Percentiles rank a stretch among this genome's conserved stretches.
phyloP scores from a whole-genome alignment of 2,329 filamentous ascomycete species.

The Thermothelomyces thermophilus region DNA sequence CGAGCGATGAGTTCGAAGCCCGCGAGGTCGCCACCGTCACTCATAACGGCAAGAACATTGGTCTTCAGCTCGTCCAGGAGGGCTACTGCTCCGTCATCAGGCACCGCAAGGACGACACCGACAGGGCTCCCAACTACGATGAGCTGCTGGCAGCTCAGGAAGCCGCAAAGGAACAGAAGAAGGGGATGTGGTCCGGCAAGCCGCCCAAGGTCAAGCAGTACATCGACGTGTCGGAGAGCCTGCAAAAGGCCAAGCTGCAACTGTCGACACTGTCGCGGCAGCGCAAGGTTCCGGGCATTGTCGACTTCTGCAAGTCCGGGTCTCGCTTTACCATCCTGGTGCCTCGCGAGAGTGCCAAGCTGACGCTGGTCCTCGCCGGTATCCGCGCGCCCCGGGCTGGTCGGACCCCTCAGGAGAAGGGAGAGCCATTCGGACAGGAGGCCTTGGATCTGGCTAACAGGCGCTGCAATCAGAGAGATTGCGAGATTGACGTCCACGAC shows the following conservation, averaged over 20 bases:
- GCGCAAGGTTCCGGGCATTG: slow-evolving; percentile 84
- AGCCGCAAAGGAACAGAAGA: slow-evolving; percentile 75
- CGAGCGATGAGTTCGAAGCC: slow-evolving; percentile 84
- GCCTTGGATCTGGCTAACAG: slow-evolving; percentile 85
- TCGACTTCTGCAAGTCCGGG: slow-evolving; percentile 97
- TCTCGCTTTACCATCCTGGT: slow-evolving; percentile 89
- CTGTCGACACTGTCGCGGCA: slow-evolving; percentile 81
- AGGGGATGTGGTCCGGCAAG: slow-evolving; percentile 94
- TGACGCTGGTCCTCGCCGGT: slow-evolving; percentile 89
- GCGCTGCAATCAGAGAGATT: slow-evolving; percentile 87
- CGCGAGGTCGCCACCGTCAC: slow-evolving; percentile 88
- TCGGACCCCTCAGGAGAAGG: slow-evolving; percentile 64
- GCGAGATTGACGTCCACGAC: slow-evolving; percentile 90
- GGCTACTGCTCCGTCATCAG: slow-evolving; percentile 92
- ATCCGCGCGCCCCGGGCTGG: slow-evolving; percentile 85
- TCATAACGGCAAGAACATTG: slow-evolving; percentile 79
- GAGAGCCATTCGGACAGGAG: slow-evolving; percentile 92
- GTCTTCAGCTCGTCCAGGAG: slow-evolving; percentile 76
- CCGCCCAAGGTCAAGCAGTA: slow-evolving; percentile 75
- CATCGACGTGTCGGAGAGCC: slow-evolving; percentile 81
- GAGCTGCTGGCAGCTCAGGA: slow-evolving; percentile 76
- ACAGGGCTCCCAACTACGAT: slow-evolving; percentile 91
- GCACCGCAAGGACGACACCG: slow-evolving; percentile 89
- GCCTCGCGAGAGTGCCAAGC: slow-evolving; percentile 85
- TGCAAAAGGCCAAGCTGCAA: slow-evolving; percentile 94